phyloP scores from a whole-genome alignment of 495 filamentous ascomycete species.

The Bombardia bombarda region DNA sequence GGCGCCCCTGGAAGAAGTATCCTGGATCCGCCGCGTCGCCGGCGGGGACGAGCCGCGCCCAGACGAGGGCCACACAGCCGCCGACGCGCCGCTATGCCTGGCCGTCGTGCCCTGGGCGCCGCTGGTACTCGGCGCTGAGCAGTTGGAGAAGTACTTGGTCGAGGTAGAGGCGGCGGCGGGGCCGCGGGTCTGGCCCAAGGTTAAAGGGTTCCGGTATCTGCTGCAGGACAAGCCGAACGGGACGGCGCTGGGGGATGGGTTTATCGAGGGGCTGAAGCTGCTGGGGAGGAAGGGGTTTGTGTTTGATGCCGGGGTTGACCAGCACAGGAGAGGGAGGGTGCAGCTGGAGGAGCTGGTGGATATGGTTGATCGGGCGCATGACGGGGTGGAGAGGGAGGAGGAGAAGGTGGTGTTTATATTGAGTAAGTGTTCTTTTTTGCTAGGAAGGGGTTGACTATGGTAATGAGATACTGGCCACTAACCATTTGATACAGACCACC shows the following conservation, averaged over 20 bases:
- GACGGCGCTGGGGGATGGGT: slow-evolving; percentile 49
- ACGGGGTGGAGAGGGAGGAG: slow-evolving; percentile 45
- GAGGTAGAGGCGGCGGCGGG: slow-evolving; percentile 43
- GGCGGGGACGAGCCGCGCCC: slow-evolving; percentile 44
- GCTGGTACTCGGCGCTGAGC: slow-evolving; percentile 48
- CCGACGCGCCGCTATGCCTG: slow-evolving; percentile 46
- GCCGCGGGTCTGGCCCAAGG: slow-evolving; percentile 32
- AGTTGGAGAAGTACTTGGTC: slow-evolving; percentile 43
- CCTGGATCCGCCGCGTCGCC: slow-evolving; percentile 55
- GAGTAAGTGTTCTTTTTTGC: slow-evolving; percentile 40
- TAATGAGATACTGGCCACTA: not conserved
- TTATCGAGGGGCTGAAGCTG: slow-evolving; percentile 62
- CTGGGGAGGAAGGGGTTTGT: slow-evolving; percentile 52
- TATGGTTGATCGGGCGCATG: slow-evolving; percentile 60
- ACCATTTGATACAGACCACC: slow-evolving; percentile 50
- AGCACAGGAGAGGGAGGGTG: slow-evolving; percentile 54
- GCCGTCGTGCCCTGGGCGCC: slow-evolving; percentile 81
- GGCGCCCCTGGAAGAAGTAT: slow-evolving; percentile 60
- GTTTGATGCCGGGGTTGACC: slow-evolving; percentile 81
- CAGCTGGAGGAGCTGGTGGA: slow-evolving; percentile 66
- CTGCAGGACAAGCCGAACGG: slow-evolving; percentile 67
- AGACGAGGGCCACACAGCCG: slow-evolving; percentile 51
- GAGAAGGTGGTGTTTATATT: slow-evolving; percentile 58
- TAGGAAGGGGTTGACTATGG: slow-evolving; percentile 4
- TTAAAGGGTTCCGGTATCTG: slow-evolving; percentile 69